Percentiles rank a stretch among this genome's conserved stretches.
Conservation (phyloP, 23 red algal species). For the Gracilaria vermiculophylla region DNA sequence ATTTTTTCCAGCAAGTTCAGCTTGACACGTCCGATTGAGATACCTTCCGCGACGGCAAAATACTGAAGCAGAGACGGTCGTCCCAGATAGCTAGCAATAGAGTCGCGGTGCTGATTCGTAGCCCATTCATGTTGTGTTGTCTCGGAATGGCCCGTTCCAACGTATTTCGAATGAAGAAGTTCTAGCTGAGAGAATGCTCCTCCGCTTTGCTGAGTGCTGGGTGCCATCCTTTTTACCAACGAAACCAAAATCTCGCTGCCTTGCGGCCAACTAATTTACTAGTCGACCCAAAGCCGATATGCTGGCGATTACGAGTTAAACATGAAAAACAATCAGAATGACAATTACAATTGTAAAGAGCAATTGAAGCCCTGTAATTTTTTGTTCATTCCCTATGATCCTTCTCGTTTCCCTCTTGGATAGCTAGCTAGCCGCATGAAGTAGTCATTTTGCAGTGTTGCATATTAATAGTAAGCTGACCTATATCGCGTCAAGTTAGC, state of each 20-base stretch:
- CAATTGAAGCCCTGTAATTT: too few relatives aligned
- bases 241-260: neutral
- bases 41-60: conserved; percentile 71
- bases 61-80: conserved; percentile 58
- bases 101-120: conserved; percentile 71
- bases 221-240: neutral
- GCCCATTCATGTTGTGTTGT: conserved; percentile 86
- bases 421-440: too few relatives aligned
- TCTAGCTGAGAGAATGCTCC: conserved; percentile 69
- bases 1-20: conserved; percentile 71
- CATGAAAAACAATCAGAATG: too few relatives aligned
- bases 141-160: conserved; percentile 72
- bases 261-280: neutral
- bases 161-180: conserved; percentile 68
- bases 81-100: conserved; percentile 73
- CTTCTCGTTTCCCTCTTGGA: too few relatives aligned
- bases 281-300: neutral
- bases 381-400: too few relatives aligned
- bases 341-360: too few relatives aligned
- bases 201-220: neutral
- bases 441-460: too few relatives aligned
- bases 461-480: too few relatives aligned
- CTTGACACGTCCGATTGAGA: conserved; percentile 61
- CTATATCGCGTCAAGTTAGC: too few relatives aligned
- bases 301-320: too few relatives aligned